phyloP scores from a whole-genome alignment of 2,329 filamentous ascomycete genomes.

The Epichloe baconii region DNA sequence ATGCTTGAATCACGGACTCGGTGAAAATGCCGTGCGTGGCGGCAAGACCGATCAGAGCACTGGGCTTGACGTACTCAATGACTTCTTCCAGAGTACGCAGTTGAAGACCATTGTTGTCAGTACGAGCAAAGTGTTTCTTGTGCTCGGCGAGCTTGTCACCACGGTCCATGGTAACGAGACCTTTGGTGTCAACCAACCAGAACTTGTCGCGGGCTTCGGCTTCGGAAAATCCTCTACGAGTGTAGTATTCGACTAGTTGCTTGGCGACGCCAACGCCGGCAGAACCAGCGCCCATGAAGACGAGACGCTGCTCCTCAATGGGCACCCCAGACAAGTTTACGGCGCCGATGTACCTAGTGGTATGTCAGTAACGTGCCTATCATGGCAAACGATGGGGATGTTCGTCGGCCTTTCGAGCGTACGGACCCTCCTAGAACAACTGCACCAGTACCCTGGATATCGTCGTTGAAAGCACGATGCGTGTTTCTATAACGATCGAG shows the following conservation, averaged over 20 bases:
- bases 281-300: constrained; percentile 92
- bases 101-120: constrained; percentile 52
- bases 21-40: constrained; percentile 94
- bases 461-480: constrained; percentile 97
- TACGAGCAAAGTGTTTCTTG: constrained; percentile 58
- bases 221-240: constrained; percentile 79
- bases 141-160: constrained; percentile 91
- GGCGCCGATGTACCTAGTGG: constrained; percentile 48
- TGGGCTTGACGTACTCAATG: constrained; percentile 89
- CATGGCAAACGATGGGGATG: constrained; percentile 3
- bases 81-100: constrained; percentile 78
- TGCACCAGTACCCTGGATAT: constrained; percentile 93
- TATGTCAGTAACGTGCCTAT: constrained; percentile 37
- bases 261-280: constrained; percentile 95
- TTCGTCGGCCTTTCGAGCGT: not conserved
- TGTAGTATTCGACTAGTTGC: constrained; percentile 95
- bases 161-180: constrained; percentile 83
- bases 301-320: constrained; percentile 78
- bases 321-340: constrained; percentile 80
- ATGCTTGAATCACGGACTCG: constrained; percentile 64
- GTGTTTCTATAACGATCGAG: constrained; percentile 76
- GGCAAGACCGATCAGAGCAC: constrained; percentile 84
- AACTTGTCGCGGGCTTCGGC: constrained; percentile 81
- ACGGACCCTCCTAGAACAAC: constrained; percentile 75
- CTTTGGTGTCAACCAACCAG: constrained; percentile 95